Base-by-base conservation (phyloP, 108 stramenopile genomes). In the Nitzschia sp. region DNA sequence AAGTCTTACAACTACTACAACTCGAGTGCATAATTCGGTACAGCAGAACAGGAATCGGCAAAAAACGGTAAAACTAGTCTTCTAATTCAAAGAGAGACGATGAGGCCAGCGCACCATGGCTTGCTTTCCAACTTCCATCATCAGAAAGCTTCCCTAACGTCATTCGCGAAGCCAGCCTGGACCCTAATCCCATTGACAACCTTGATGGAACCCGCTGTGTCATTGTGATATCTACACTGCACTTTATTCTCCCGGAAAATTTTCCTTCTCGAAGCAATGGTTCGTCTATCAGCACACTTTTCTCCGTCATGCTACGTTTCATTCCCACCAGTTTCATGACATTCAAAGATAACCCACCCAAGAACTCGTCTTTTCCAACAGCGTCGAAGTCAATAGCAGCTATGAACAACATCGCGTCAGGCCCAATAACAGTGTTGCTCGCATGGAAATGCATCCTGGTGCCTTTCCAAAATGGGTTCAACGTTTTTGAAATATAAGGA, bases 331-430 rank as follows among this genome's bases (percentile, higher is more conserved):
- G 73, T 19, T 76, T 69, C 8, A 52, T 40, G 9, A 87, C 39
- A 57, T 82, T 87, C 42, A 87, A 63, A 12, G 77, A 77, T 21
- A 80, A 70, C 7, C 79, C 57, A 50, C 86, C 81, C 52, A 84
- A 70, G 7, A 81, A 51, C 51, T 84, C 80, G 51, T 83, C 79
- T 59, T 68, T 75, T 20, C 72, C 79, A 1, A 73, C 53, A 11
- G 51, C 41, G 67, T 87, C 86, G 37, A 69, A 71, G 51, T 90
- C 83, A 62, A 87, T 70, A 0, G 80, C 84, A 10, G 76, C 78
- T 24, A 84, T 21, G 59, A 63, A 81, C 21, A 86, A 55, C 77
- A 83, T 79, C 39, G 80, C 46, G 12, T 79, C 85, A 22, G 44
- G 40, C 8, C 50, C 66, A 24, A 65, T 56, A n/a, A 38, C 53